Base-by-base conservation (phyloP, 257 asterid genomes). In the Craterostigma plantagineum region DNA sequence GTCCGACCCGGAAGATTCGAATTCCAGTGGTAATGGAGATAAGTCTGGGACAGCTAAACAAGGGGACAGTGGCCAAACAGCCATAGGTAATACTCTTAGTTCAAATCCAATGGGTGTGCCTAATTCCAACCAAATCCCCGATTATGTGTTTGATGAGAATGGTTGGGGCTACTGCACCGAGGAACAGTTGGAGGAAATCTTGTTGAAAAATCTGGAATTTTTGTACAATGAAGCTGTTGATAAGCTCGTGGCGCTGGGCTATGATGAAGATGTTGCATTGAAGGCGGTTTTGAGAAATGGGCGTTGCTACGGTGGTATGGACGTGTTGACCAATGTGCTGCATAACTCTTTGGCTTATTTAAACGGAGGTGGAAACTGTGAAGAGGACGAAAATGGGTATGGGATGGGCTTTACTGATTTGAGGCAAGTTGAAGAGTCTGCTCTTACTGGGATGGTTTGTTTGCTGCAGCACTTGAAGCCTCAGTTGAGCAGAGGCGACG, bases 391-490 rank as follows among this genome's bases (percentile, higher is more conserved):
- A 0, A 76, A 74, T 39, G 78, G 70, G 54, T 42, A 66, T 0
- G 80, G 53, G 52, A 71, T 65, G 4, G 57, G 49, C 4, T 90
- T 79, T 58, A 45, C 48, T 0, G 83, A 90, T 55, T 57, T 90
- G 71, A 77, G 78, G 68, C 91, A 79, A 69, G 59, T 90, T 50
- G 81, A 61, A 60, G 93, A 79, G 64, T 79, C 76, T 61, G 77
- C 99, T 0, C 78, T 90, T 43, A 66, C 79, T 0, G 87, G 91
- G n/a, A 67, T 83, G 95, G 79, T 90, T 49, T 68, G 79, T 53
- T 63, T 90, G 60, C 65, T 90, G 81, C 95, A 90, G 47, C 91
- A 75, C 63, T 58, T 77, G 42, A 79, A 77, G 66, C 94, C 94
- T 10, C 81, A 73, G 49, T 54, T 83, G 74, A 79, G 76, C 42